Evolutionary conservation across 2,329 filamentous ascomycete species (phyloP).

Genomic region (Calonectria pteridis): DNA sequence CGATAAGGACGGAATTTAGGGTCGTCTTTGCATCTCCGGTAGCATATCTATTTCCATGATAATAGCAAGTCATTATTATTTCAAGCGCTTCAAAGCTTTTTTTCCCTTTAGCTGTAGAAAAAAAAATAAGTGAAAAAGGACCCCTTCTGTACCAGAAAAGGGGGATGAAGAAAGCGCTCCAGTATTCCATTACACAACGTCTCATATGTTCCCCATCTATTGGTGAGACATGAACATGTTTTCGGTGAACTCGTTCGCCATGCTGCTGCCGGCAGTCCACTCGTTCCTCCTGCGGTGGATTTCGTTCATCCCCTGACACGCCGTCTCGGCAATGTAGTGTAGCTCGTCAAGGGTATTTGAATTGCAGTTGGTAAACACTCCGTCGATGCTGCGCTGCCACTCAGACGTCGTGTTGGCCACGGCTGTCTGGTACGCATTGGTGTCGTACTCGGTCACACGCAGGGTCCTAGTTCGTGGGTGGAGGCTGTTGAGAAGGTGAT

Average conservation of each 20-base stretch:
- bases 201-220: background rate
- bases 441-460: constrained; percentile 51
- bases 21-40: constrained; percentile 33
- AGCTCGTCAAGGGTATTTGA: constrained; percentile 58
- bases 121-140: background rate
- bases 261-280: constrained; percentile 44
- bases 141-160: background rate
- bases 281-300: constrained; percentile 52
- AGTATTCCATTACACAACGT: background rate
- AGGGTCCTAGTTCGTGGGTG: constrained; percentile 40
- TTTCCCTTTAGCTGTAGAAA: background rate
- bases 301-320: constrained; percentile 58
- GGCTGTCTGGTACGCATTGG: constrained; percentile 52
- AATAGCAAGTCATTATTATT: constrained; percentile 35
- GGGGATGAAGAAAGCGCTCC: background rate
- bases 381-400: constrained; percentile 59
- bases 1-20: constrained; percentile 26
- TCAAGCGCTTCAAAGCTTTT: constrained; percentile 8
- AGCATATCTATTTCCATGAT: constrained; percentile 34
- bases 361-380: constrained; percentile 59
- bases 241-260: constrained; percentile 49
- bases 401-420: constrained; percentile 56
- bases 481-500: constrained; percentile 43
- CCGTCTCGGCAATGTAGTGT: constrained; percentile 58
- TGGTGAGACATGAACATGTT: constrained; percentile 39